phyloP scores from a whole-genome alignment of 2,329 filamentous ascomycete genomes.

The Cordyceps sp. region DNA sequence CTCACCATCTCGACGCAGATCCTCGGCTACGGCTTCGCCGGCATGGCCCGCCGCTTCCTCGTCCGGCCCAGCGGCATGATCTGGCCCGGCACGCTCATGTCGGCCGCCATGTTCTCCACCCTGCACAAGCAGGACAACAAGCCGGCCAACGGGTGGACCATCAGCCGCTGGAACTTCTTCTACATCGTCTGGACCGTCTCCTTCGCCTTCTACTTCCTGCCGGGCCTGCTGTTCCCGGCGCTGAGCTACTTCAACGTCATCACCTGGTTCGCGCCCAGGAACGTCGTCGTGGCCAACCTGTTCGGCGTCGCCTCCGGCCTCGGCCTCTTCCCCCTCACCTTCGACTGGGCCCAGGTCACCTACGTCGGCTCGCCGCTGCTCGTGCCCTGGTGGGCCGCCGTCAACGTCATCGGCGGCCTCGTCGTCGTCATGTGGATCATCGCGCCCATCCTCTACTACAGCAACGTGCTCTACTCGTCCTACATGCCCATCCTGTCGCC shows the following conservation, averaged over 20 bases:
- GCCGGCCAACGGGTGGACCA: conserved; percentile 64
- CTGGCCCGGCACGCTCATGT: conserved; percentile 79
- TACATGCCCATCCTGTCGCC: conserved; percentile 80
- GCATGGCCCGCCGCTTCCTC: conserved; percentile 63
- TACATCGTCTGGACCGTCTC: conserved; percentile 52
- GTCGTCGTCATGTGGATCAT: conserved; percentile 74
- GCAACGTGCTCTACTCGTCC: conserved; percentile 61
- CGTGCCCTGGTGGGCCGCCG: conserved; percentile 72
- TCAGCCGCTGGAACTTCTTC: conserved; percentile 76
- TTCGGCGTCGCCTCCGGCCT: conserved; percentile 77
- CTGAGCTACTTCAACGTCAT: conserved; percentile 80
- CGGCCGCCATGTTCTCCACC: conserved; percentile 76
- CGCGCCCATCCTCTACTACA: conserved; percentile 66
- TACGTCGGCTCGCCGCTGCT: conserved; percentile 74
- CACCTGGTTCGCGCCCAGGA: conserved; percentile 78
- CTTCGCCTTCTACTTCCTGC: conserved; percentile 73
- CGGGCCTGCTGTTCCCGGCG: conserved; percentile 66
- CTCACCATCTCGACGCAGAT: conserved; percentile 78
- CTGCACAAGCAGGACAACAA: conserved; percentile 75
- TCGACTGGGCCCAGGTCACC: conserved; percentile 84
- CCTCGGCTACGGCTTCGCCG: conserved; percentile 73
- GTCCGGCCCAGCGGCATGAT: conserved; percentile 82
- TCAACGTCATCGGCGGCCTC: conserved; percentile 69
- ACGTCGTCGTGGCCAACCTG: conserved; percentile 71
- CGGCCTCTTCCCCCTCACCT: conserved; percentile 70